Evolutionary conservation across 148 eudicot genomes (phyloP), one percentile per base, ranked within the genome.

Genomic region (Rhododendron ovatum): DNA sequence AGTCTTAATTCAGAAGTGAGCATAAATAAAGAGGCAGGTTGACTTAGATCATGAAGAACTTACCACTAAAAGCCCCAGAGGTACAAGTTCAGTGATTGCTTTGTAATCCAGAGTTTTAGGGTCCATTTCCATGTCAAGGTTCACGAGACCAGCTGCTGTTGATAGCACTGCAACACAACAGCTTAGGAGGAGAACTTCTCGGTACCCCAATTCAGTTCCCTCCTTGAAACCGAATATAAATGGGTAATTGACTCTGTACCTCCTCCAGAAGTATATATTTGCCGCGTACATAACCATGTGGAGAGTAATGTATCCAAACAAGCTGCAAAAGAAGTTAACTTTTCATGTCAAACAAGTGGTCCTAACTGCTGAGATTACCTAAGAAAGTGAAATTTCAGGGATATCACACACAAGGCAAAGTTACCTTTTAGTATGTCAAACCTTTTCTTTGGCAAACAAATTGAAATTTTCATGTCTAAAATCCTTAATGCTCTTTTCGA

Each of bases 181-280:
- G 86, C 94, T 90, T 67, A 93, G 89, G 74, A 94, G 93, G 78
- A 93, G 90, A 18, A 94, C 93, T 89, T 94, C 95, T 59, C 90
- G 88, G 80, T 90, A 95, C 73, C 96, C 89, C 84, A 92, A 83
- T 84, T 94, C 98, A 30, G 93, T 95, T 89, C 98, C 98, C 83
- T 90, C 93, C 91, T 92, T 92, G 90, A 94, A 93, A 88, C 93
- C 95, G 89, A 95, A 95, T 90, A 95, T 95, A 75, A 94, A 94
- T 17, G 98, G 88, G 82, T 95, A 94, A 85, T 94, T 94, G 92
- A 95, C 87, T 88, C 91, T 89, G 85, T 91, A 93, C 45, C 89
- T 93, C 91, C 87, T 94, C 98, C 98, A 94, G 69, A 94, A 89
- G 91, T 91, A 95, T 90, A 92, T 92, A 88, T 93, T 92, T 89